These are phyloP conservation scores for Coemansia sp. DNA, from an alignment of 192 early-diverging fungal species.

Conservation along the genomic window DNA sequence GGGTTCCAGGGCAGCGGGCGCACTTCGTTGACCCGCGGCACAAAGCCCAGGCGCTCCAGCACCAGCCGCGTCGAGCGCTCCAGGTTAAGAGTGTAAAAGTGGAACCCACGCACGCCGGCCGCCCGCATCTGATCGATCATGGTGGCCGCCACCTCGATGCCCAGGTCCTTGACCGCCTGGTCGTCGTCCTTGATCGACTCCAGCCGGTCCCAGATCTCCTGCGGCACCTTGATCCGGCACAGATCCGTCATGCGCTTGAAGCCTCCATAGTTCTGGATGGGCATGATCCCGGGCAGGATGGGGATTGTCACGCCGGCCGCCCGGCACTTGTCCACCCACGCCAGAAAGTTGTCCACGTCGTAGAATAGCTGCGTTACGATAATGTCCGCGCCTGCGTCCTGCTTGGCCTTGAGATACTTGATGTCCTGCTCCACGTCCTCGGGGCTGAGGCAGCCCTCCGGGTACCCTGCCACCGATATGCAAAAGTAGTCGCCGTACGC, in stretches of 20 bases:
- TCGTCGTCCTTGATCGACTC: constrained; percentile 99
- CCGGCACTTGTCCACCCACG: constrained; percentile 71
- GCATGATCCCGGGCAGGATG: constrained; percentile 95
- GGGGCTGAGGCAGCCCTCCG: constrained; percentile 87
- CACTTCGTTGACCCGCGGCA: constrained; percentile 62
- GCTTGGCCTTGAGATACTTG: constrained; percentile 74
- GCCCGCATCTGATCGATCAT: constrained; percentile 77
- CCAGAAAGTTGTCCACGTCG: constrained; percentile 80
- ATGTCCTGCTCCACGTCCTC: constrained; percentile 71
- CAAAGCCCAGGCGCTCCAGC: constrained; percentile 76
- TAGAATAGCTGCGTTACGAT: constrained; percentile 96
- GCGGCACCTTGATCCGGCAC: constrained; percentile 82
- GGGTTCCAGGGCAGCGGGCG: constrained; percentile 59
- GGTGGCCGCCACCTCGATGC: constrained; percentile 73
- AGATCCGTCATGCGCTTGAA: constrained; percentile 89
- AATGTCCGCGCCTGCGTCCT: constrained; percentile 88
- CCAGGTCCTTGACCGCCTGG: constrained; percentile 92
- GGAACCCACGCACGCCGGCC: constrained; percentile 73
- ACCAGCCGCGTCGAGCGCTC: constrained; percentile 83
- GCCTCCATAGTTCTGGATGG: constrained; percentile 89
- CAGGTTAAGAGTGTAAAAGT: constrained; percentile 96
- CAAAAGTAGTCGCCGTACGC: constrained; percentile 92
- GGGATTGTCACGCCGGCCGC: constrained; percentile 70
- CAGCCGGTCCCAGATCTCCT: constrained; percentile 73
- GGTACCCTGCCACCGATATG: constrained; percentile 94